Conservation (phyloP, 2,329 filamentous ascomycete species). For the Epichloe sibirici region DNA sequence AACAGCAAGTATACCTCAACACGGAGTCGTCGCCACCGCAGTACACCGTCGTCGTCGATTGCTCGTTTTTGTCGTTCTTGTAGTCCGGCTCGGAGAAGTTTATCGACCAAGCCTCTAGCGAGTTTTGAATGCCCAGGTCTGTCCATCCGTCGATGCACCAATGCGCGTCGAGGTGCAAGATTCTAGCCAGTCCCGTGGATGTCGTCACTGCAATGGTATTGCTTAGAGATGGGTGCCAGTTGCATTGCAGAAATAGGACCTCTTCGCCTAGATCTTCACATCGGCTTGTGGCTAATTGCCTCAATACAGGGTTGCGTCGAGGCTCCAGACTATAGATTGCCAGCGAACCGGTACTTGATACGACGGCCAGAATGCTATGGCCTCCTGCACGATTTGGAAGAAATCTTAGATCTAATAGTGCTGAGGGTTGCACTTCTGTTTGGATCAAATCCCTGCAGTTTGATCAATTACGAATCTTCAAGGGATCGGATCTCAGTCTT, state of each 20-base stretch:
- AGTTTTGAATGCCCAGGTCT: conserved; percentile 34
- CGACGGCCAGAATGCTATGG: conserved; percentile 52
- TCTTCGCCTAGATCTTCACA: conserved; percentile 40
- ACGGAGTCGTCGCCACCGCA: conserved; percentile 67
- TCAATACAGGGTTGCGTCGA: conserved; percentile 19
- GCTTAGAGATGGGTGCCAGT: conserved; percentile 51
- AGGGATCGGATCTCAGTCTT: not conserved
- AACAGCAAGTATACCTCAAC: conserved; percentile 35
- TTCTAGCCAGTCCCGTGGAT: conserved; percentile 50
- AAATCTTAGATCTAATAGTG: conserved; percentile 79
- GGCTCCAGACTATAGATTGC: conserved; percentile 48
- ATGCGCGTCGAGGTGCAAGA: conserved; percentile 36
- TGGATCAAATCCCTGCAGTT: conserved; percentile 28
- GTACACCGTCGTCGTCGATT: conserved; percentile 33
- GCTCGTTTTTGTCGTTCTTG: conserved; percentile 5
- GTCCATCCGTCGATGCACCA: conserved; percentile 24
- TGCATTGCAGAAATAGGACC: conserved; percentile 58
- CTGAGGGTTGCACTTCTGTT: conserved; percentile 52
- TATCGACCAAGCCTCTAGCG: conserved; percentile 64
- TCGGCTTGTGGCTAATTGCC: conserved; percentile 31
- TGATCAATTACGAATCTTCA: not conserved
- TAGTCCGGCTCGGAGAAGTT: conserved; percentile 36
- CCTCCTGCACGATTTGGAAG: conserved; percentile 31
- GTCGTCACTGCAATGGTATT: conserved; percentile 57
- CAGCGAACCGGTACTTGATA: conserved; percentile 64